Percentiles rank a stretch among this genome's conserved stretches.
These are phyloP conservation scores for Lizonia empirigonia DNA, from an alignment of 2,329 filamentous ascomycete species.

Conservation along the genomic window DNA sequence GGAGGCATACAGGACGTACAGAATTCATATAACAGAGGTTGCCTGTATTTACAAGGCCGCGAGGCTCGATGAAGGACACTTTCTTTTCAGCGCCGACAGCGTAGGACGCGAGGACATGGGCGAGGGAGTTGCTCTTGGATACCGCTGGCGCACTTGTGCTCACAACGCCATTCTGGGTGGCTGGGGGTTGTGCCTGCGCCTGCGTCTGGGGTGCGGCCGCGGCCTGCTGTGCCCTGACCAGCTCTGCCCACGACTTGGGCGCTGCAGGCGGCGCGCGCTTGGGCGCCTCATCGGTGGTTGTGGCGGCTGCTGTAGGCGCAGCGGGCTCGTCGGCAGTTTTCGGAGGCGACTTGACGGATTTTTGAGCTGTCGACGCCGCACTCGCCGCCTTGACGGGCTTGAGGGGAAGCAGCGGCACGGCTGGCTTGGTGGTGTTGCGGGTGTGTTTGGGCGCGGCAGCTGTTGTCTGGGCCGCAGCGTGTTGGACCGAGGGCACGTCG, in stretches of 20 bases:
- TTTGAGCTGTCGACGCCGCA: slow-evolving; percentile 44
- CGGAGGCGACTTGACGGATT: slow-evolving; percentile 39
- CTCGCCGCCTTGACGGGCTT: slow-evolving; percentile 49
- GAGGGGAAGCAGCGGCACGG: slow-evolving; percentile 60
- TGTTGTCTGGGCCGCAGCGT: slow-evolving; percentile 46
- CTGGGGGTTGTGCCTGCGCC: slow-evolving; percentile 15
- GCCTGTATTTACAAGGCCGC: slow-evolving; percentile 92
- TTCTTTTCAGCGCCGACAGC: slow-evolving; percentile 68
- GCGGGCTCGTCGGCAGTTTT: slow-evolving; percentile 19
- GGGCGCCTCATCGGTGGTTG: slow-evolving; percentile 40
- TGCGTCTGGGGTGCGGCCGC: slow-evolving; percentile 38
- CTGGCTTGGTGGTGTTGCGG: slow-evolving; percentile 53
- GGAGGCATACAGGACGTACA: slow-evolving; percentile 63
- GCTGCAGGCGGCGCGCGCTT: slow-evolving; percentile 56
- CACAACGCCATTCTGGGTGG: slow-evolving; percentile 35
- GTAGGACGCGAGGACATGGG: slow-evolving; percentile 77
- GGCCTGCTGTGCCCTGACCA: slow-evolving; percentile 62
- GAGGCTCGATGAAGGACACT: slow-evolving; percentile 84
- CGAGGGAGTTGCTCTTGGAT: slow-evolving; percentile 66
- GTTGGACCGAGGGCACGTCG: slow-evolving; percentile 61
- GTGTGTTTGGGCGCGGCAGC: slow-evolving; percentile 43
- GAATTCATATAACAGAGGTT: slow-evolving; percentile 99
- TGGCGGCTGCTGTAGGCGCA: slow-evolving; percentile 18
- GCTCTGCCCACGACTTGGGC: slow-evolving; percentile 70
- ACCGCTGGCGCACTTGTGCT: slow-evolving; percentile 51